Conservation (phyloP, 106 monocot genomes). For the Dendrobium catenatum region DNA sequence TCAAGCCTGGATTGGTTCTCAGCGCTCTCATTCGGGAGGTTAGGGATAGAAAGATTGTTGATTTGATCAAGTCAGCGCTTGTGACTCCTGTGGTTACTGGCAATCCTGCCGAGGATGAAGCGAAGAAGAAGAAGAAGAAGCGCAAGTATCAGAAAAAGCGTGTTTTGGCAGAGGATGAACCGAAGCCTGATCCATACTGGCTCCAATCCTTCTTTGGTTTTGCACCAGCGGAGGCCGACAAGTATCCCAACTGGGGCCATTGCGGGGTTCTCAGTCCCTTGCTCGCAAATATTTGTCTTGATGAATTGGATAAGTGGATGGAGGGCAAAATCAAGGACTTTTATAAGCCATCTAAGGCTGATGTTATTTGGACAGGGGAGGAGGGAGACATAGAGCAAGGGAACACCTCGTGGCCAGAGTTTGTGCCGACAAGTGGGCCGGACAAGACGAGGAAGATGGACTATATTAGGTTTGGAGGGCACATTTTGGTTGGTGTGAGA, state of each 20-base stretch:
- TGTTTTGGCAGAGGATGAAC: conserved; percentile 87
- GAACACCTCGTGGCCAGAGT: conserved; percentile 98
- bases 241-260: conserved; percentile 86
- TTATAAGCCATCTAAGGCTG: conserved; percentile 74
- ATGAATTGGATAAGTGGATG: conserved; percentile 95
- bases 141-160: conserved; percentile 91
- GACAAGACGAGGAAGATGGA: conserved; percentile 96
- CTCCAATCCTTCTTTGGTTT: conserved; percentile 95
- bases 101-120: conserved; percentile 36
- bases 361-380: conserved; percentile 55
- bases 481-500: conserved; percentile 69
- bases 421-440: conserved; percentile 95
- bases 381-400: conserved; percentile 58
- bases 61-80: conserved; percentile 78
- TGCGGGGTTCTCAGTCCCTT: conserved; percentile 80
- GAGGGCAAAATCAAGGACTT: conserved; percentile 83
- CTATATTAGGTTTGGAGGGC: conserved; percentile 88
- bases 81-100: conserved; percentile 57
- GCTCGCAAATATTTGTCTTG: conserved; percentile 68
- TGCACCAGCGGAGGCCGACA: conserved; percentile 83
- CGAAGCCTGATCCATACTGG: conserved; percentile 98
- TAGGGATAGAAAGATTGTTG: conserved; percentile 75
- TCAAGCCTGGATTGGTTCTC: conserved; percentile 43
- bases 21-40: conserved; percentile 71
- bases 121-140: conserved; percentile 50